A percentile compares a stretch with the other conserved stretches of the same genome.
These are phyloP conservation scores for Rosa multiflora DNA, from an alignment of 306 rosid species.

Conservation along the genomic window DNA sequence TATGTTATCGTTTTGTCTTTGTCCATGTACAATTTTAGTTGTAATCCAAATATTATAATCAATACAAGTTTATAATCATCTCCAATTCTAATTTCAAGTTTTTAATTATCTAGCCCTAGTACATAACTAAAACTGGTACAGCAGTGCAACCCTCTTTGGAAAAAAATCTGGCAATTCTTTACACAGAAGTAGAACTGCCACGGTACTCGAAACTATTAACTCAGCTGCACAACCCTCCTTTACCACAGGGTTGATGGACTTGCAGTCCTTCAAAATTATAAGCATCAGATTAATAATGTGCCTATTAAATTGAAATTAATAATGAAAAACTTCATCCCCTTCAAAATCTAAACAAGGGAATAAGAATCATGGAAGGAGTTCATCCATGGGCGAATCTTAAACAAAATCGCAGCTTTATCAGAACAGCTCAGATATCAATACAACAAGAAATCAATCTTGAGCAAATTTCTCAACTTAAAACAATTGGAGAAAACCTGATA, in stretches of 20 bases:
- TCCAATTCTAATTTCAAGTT: not conserved
- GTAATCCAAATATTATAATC: not conserved
- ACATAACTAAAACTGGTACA: not conserved
- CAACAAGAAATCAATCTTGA: not conserved
- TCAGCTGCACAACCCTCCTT: not conserved
- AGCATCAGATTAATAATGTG: not conserved
- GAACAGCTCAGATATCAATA: slow-evolving; percentile 11
- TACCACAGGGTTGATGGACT: not conserved
- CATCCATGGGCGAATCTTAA: not conserved
- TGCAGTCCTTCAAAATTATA: not conserved
- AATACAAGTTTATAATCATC: not conserved
- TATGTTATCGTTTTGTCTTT: not conserved
- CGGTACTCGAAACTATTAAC: not conserved
- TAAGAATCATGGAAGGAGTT: slow-evolving; percentile 5
- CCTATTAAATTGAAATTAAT: not conserved
- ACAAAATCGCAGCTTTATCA: slow-evolving; percentile 6
- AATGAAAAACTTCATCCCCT: not conserved
- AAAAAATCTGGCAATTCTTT: not conserved
- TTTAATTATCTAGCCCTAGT: not conserved
- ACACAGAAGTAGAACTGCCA: not conserved
- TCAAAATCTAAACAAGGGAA: not conserved
- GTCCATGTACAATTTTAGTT: not conserved
- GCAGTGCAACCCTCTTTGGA: not conserved
- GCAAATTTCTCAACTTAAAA: slow-evolving; percentile 16
- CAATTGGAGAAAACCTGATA: slow-evolving; percentile 6